These are phyloP conservation scores for Corymbia maculata DNA, from an alignment of 345 rosid genomes.

Conservation along the genomic window DNA sequence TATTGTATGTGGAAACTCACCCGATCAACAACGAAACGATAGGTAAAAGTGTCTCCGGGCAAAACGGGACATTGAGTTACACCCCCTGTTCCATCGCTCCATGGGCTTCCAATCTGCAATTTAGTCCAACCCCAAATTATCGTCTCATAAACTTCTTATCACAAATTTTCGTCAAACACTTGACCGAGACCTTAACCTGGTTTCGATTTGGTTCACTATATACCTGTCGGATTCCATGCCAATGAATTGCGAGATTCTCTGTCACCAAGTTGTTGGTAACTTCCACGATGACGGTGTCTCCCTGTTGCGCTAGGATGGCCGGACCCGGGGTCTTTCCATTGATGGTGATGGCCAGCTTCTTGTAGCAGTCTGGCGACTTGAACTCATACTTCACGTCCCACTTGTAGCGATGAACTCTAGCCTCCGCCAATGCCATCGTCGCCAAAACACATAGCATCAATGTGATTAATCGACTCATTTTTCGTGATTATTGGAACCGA, in stretches of 20 bases:
- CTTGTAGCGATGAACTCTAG: constrained; percentile 25
- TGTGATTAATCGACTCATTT: background rate
- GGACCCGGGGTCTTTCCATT: constrained; percentile 64
- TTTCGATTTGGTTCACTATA: background rate
- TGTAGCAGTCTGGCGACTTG: constrained; percentile 52
- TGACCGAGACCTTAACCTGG: background rate
- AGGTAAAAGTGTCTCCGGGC: constrained; percentile 56
- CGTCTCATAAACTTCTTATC: background rate
- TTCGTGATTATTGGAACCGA: accelerated
- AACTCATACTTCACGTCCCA: constrained; percentile 70
- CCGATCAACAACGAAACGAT: constrained; percentile 62
- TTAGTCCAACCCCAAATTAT: background rate
- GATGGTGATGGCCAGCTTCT: constrained; percentile 52
- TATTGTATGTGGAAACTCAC: constrained; percentile 4
- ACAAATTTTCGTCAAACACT: background rate
- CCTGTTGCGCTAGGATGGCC: constrained; percentile 43
- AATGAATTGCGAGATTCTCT: constrained; percentile 56
- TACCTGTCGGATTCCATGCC: constrained; percentile 86
- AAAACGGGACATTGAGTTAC: constrained; percentile 69
- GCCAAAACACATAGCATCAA: background rate
- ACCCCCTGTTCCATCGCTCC: constrained; percentile 71
- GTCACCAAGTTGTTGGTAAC: constrained; percentile 51
- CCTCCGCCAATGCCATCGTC: background rate
- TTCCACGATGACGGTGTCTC: constrained; percentile 62
- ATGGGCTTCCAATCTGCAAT: constrained; percentile 51